Base-by-base conservation (phyloP, 2,329 filamentous ascomycete genomes). In the Beauveria sp. region DNA sequence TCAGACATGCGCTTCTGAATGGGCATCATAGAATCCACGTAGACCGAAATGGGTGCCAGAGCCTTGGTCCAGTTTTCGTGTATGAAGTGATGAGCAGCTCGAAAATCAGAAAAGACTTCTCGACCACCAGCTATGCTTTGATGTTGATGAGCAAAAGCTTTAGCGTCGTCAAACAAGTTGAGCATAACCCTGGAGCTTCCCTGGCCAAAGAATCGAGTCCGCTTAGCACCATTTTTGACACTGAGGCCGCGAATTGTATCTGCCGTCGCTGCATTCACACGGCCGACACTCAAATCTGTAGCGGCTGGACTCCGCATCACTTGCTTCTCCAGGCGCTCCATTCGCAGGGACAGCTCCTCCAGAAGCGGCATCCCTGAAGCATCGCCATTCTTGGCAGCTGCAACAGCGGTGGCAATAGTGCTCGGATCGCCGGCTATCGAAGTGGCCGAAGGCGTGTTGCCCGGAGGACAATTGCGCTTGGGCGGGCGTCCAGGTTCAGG, bases 11-110 rank as follows among this genome's bases (percentile, higher is more conserved):
- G 79, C 68, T 82, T 82, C 61, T 78, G 77, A 2, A 84, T 75
- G 0, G 82, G 81, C 67, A 82, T 80, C 73, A 83, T 80, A n/a
- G 81, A 84, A 65, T 84, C 80, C 30, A 83, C 81, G 65, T 79
- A 84, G 37, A 84, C 81, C 3, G 79, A 75, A 50, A 84, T 83
- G 0, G 82, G 81, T 5, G 77, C 70, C 46, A 82, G 70, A 0
- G 75, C 75, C 64, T 77, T 77, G 58, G 72, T 72, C 65, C 79
- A 76, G 34, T 80, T 77, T 54, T 79, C 75, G 64, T 79, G 78
- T 9, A 84, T 70, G 16, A 74, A 70, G 63, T 72, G 77, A 66
- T 83, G 77, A 43, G 83, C 75, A 50, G 76, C 75, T 59, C 77
- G 74, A 50, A 83, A 76, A 52, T 73, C 75, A 22, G 70, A 62